These are phyloP conservation scores for Cryptosporidium tyzzeri DNA, from an alignment of 169 alveolate species.

Conservation along the genomic window DNA sequence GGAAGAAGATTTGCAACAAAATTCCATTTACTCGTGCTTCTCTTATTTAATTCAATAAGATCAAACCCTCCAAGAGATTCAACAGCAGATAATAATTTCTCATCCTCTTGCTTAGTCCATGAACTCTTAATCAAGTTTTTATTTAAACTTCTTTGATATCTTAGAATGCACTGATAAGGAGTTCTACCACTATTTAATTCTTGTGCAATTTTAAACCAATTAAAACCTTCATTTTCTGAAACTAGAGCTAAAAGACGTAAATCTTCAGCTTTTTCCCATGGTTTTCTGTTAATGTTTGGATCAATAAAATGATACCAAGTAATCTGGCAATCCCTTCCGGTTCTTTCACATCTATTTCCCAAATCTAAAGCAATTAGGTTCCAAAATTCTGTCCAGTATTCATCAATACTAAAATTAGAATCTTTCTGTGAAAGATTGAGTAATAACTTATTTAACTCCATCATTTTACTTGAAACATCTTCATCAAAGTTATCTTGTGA, in stretches of 20 bases:
- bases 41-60: conserved; percentile 46
- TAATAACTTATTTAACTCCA: conserved; percentile 28
- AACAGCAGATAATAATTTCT: conserved; percentile 75
- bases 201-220: conserved; percentile 54
- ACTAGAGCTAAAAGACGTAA: conserved; percentile 38
- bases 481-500: neutral
- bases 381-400: conserved; percentile 74
- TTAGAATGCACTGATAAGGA: conserved; percentile 62
- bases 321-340: conserved; percentile 71
- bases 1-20: conserved; percentile 83
- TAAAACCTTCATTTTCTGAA: conserved; percentile 54
- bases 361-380: conserved; percentile 52
- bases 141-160: conserved; percentile 75
- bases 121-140: conserved; percentile 48
- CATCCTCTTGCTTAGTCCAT: conserved; percentile 81
- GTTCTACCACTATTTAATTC: conserved; percentile 63
- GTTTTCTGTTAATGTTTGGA: conserved; percentile 55
- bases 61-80: conserved; percentile 75
- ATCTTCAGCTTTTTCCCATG: conserved; percentile 64
- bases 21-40: conserved; percentile 83
- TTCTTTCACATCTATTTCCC: conserved; percentile 72
- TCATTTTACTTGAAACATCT: conserved; percentile 26
- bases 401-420: conserved; percentile 8
- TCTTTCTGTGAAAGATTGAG: neutral
- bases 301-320: conserved; percentile 73